Evolutionary conservation across 441 rosid genomes (phyloP).

Genomic region (Codiaeum variegatum): DNA sequence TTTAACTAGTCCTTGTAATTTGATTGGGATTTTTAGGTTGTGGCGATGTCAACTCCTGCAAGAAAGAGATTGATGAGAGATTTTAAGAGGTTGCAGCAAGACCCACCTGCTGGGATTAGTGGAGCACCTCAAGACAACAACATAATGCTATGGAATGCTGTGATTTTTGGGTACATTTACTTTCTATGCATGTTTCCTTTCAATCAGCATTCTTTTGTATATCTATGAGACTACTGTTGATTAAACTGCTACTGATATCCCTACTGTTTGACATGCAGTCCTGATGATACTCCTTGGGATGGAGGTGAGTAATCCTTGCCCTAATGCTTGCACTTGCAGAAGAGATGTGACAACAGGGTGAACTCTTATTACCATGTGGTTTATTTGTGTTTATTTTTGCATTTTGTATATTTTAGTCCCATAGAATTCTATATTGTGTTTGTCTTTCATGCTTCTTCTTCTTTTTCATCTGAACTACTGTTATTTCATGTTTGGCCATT

Average conservation of each 20-base stretch:
- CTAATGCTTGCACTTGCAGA: constrained; percentile 1
- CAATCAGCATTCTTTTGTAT: not conserved
- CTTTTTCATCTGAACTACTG: too few species aligned
- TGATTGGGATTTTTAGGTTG: constrained; percentile 20
- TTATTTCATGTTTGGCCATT: too few species aligned
- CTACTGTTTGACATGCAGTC: constrained; percentile 42
- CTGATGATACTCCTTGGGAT: constrained; percentile 86
- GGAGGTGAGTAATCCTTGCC: constrained; percentile 50
- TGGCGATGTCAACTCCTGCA: constrained; percentile 62
- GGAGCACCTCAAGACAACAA: constrained; percentile 78
- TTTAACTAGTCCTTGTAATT: not conserved
- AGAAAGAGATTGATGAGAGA: constrained; percentile 84
- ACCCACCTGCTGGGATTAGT: constrained; percentile 75
- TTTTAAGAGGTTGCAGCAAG: constrained; percentile 80
- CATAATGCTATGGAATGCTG: constrained; percentile 78
- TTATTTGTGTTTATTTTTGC: not conserved
- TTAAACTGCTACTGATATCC: not conserved
- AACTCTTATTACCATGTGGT: constrained; percentile 1
- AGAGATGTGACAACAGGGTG: constrained; percentile 1
- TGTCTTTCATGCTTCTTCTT: not conserved
- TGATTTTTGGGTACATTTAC: constrained; percentile 52
- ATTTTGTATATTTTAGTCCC: not conserved
- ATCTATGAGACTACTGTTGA: not conserved
- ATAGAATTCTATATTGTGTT: not conserved
- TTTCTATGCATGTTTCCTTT: not conserved